Conservation (phyloP, 2,329 filamentous ascomycete genomes). For the Epichloe gansuensis region DNA sequence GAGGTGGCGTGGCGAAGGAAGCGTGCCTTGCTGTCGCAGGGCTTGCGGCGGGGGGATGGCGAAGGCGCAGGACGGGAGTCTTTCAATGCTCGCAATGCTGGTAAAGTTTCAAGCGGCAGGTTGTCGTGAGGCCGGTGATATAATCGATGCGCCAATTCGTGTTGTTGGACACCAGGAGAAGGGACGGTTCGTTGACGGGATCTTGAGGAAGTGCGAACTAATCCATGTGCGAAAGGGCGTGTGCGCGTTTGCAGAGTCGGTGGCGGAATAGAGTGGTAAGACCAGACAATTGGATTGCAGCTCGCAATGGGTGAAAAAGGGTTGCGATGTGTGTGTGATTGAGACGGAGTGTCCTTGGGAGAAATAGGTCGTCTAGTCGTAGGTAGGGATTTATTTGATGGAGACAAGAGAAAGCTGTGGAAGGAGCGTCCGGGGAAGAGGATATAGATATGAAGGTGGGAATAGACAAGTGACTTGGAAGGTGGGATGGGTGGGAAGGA, state of each 20-base stretch:
- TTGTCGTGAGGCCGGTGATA: no score
- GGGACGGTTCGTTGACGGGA: no score
- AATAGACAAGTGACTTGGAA: conserved; percentile 3
- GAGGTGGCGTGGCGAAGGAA: background rate
- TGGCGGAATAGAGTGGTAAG: background rate
- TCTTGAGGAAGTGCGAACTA: no score
- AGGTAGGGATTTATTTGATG: background rate
- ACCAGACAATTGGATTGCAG: background rate
- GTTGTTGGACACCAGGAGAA: no score
- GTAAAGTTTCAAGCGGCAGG: no score
- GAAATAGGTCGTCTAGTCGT: conserved; percentile 1
- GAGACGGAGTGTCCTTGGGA: background rate
- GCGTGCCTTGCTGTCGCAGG: background rate
- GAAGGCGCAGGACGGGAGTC: no score
- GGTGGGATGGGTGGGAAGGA: conserved; percentile 7
- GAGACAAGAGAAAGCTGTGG: background rate
- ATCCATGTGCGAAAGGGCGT: no score
- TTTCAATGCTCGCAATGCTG: no score
- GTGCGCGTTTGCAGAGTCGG: no score
- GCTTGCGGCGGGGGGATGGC: no score
- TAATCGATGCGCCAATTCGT: no score
- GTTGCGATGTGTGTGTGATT: background rate
- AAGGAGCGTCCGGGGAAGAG: conserved; percentile 7
- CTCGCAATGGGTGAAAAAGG: background rate
- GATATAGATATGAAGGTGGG: conserved; percentile 8